These are phyloP conservation scores for Fusarium sublunatum DNA, from an alignment of 2,329 filamentous ascomycete genomes.

Conservation along the genomic window DNA sequence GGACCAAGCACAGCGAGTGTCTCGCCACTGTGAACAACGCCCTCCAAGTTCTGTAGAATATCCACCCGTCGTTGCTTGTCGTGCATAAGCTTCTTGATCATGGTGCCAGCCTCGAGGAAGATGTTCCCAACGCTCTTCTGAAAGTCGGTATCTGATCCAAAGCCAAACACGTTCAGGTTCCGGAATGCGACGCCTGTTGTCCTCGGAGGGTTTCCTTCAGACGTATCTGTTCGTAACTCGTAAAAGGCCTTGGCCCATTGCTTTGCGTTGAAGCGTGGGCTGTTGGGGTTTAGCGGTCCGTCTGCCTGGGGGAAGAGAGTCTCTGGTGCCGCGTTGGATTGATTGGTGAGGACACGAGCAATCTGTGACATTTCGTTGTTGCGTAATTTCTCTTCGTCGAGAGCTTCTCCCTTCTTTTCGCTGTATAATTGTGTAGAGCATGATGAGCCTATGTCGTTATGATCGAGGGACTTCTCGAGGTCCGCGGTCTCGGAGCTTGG, in stretches of 20 bases:
- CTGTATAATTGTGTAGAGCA: constrained; percentile 32
- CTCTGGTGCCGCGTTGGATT: constrained; percentile 42
- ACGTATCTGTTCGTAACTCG: constrained; percentile 38
- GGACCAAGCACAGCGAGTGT: constrained; percentile 78
- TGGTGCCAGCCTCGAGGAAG: constrained; percentile 35
- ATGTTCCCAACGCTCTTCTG: constrained; percentile 48
- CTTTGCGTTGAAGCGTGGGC: constrained; percentile 54
- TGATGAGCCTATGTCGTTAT: constrained; percentile 23
- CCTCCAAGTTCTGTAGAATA: constrained; percentile 73
- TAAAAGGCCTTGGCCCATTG: constrained; percentile 58
- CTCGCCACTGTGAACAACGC: constrained; percentile 73
- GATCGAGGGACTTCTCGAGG: constrained; percentile 1
- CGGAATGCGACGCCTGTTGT: constrained; percentile 46
- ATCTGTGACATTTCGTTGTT: constrained; percentile 44
- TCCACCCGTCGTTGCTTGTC: constrained; percentile 67
- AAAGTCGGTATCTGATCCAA: constrained; percentile 46
- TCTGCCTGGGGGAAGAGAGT: constrained; percentile 45
- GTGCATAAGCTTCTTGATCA: constrained; percentile 43
- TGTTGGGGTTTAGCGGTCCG: constrained; percentile 53
- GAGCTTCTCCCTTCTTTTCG: constrained; percentile 24
- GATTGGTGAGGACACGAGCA: constrained; percentile 46
- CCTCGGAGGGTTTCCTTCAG: constrained; percentile 44
- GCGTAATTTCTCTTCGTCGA: constrained; percentile 7
- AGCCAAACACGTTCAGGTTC: constrained; percentile 45
- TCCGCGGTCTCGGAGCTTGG: constrained; percentile 17